Evolutionary conservation across 208 protist species (phyloP).

Genomic region (Strigomonas oncopelti): DNA sequence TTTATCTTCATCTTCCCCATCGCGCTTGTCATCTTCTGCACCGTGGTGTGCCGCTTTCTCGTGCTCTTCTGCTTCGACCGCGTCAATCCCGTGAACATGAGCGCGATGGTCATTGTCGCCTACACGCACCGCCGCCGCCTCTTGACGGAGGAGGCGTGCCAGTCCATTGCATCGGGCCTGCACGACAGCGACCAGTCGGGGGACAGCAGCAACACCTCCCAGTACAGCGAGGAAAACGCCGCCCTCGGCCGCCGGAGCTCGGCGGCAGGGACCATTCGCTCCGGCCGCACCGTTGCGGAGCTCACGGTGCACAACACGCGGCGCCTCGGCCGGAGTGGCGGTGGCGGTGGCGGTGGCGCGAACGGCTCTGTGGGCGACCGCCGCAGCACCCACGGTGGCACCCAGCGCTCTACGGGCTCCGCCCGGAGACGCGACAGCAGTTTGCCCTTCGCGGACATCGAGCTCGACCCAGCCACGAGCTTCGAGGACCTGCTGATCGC

Average conservation of each 20-base stretch:
- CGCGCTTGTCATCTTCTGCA: slow-evolving; percentile 10
- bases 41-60: slow-evolving; percentile 15
- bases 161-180: not conserved
- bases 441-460: not conserved
- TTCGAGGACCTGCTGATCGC: slow-evolving; percentile 12
- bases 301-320: not conserved
- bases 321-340: no score
- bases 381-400: not conserved
- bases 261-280: not conserved
- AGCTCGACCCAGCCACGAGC: not conserved
- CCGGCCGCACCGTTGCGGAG: not conserved
- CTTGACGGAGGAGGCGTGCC: slow-evolving; percentile 10
- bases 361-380: not conserved
- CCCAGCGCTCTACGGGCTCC: slow-evolving; percentile 7
- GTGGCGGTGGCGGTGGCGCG: no score
- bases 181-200: not conserved
- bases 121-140: slow-evolving; percentile 22
- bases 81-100: slow-evolving; percentile 13
- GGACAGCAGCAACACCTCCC: not conserved
- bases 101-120: slow-evolving; percentile 17
- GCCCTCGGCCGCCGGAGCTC: no score
- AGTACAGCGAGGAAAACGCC: not conserved
- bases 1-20: slow-evolving; percentile 19
- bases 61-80: slow-evolving; percentile 12
- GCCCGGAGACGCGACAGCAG: slow-evolving; percentile 6